phyloP scores from a whole-genome alignment of 805 yeast genomes.

The Nakazawaea populi region DNA sequence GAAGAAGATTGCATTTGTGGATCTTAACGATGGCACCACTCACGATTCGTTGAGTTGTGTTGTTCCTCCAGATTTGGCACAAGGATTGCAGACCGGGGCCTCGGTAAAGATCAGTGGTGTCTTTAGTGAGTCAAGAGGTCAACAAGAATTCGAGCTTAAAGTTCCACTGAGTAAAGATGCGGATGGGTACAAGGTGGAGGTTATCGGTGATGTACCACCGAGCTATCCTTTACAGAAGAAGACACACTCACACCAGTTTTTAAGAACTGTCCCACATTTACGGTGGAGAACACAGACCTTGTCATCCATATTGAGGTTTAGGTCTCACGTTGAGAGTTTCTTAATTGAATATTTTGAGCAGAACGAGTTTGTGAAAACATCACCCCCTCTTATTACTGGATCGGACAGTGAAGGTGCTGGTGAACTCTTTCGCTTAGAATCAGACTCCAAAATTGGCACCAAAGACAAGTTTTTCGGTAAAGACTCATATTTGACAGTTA shows the following conservation, averaged over 20 bases:
- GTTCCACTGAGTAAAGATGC: slow-evolving; percentile 16
- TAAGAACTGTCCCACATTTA: slow-evolving; percentile 69
- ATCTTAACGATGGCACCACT: slow-evolving; percentile 73
- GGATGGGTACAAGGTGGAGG: slow-evolving; percentile 26
- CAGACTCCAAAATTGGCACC: slow-evolving; percentile 25
- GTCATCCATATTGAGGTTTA: slow-evolving; percentile 61
- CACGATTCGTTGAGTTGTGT: slow-evolving; percentile 50
- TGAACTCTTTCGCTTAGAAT: slow-evolving; percentile 64
- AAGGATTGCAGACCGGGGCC: slow-evolving; percentile 31
- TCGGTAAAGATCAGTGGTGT: slow-evolving; percentile 22
- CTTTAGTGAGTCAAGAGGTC: slow-evolving; percentile 41
- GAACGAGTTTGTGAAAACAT: slow-evolving; percentile 59
- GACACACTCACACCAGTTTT: slow-evolving; percentile 53
- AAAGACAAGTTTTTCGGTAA: slow-evolving; percentile 51
- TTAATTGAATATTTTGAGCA: slow-evolving; percentile 49
- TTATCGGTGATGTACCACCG: slow-evolving; percentile 58
- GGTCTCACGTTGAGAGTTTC: slow-evolving; percentile 59
- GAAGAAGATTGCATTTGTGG: slow-evolving; percentile 76
- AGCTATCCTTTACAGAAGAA: slow-evolving; percentile 84
- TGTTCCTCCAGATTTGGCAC: slow-evolving; percentile 31
- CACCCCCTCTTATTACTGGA: slow-evolving; percentile 82
- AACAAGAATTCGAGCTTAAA: slow-evolving; percentile 45
- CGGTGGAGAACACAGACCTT: slow-evolving; percentile 70
- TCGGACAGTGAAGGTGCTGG: slow-evolving; percentile 99
- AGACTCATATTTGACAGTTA: slow-evolving; percentile 74